Evolutionary conservation across 768 basidiomycete species (phyloP).

Genomic region (Cantharellus cinnabarinus): DNA sequence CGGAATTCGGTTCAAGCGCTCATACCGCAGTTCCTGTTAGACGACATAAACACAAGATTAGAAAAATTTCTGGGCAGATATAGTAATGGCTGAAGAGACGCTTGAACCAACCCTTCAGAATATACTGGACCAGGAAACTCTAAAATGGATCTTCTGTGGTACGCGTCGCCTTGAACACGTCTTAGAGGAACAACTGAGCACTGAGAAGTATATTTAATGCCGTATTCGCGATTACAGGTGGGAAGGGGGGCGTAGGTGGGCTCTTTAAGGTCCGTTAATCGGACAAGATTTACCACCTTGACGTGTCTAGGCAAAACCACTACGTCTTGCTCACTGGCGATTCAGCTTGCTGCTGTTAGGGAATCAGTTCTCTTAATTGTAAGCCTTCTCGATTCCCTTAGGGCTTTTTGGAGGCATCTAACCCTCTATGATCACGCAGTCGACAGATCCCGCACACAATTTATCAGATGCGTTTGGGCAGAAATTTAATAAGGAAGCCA

Average conservation of each 20-base stretch:
- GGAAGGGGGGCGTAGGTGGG: slow-evolving; percentile 95
- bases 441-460: slow-evolving; percentile 99
- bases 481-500: slow-evolving; percentile 98
- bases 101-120: slow-evolving; percentile 83
- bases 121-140: slow-evolving; percentile 72
- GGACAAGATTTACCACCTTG: not conserved
- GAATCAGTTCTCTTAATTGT: slow-evolving; percentile 96
- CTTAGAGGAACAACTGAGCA: not conserved
- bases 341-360: slow-evolving; percentile 73
- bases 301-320: slow-evolving; percentile 72
- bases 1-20: too few relatives aligned
- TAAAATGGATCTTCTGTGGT: slow-evolving; percentile 99
- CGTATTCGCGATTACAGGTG: slow-evolving; percentile 32
- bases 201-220: not conserved
- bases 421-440: slow-evolving; percentile 26
- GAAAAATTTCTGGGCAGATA: not conserved
- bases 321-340: slow-evolving; percentile 93
- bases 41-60: not conserved
- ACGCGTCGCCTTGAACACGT: slow-evolving; percentile 16
- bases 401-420: not conserved
- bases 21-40: too few relatives aligned
- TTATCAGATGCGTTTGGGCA: slow-evolving; percentile 96
- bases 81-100: slow-evolving; percentile 35
- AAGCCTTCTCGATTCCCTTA: slow-evolving; percentile 16
- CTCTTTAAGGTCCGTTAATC: slow-evolving; percentile 2